These are phyloP conservation scores for Thermothelomyces thermophilus DNA, from an alignment of 2,329 filamentous ascomycete genomes.

Conservation along the genomic window DNA sequence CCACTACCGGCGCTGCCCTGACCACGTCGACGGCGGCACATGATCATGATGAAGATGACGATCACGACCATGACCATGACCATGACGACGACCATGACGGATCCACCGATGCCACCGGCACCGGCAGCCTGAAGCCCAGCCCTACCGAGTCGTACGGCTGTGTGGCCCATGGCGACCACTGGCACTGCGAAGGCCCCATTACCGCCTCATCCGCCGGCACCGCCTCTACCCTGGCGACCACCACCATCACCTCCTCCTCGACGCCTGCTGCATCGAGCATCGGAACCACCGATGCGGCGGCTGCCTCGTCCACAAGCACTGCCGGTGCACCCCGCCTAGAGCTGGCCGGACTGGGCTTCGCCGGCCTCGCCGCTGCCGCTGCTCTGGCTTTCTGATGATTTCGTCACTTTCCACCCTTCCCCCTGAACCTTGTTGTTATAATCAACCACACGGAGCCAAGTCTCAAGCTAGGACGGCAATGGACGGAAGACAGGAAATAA, in stretches of 20 bases:
- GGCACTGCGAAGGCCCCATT: slow-evolving; percentile 20
- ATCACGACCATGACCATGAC: slow-evolving; percentile 10
- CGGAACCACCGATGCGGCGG: background rate
- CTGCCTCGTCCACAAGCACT: background rate
- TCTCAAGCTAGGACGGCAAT: too few species aligned
- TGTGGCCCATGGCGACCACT: slow-evolving; percentile 23
- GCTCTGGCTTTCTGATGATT: slow-evolving; percentile 13
- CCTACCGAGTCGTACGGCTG: slow-evolving; percentile 24
- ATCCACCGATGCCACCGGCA: slow-evolving; percentile 10
- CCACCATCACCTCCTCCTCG: background rate
- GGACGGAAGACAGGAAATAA: too few species aligned
- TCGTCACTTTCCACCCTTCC: too few species aligned
- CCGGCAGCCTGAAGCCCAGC: slow-evolving; percentile 15
- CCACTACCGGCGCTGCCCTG: background rate
- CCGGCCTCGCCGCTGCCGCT: slow-evolving; percentile 10
- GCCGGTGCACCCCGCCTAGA: slow-evolving; percentile 6
- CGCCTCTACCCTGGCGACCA: background rate
- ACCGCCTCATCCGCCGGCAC: background rate
- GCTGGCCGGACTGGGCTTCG: slow-evolving; percentile 13
- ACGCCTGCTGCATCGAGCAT: too few species aligned
- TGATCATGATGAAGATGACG: slow-evolving; percentile 8
- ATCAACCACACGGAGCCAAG: too few species aligned
- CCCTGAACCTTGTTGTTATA: too few species aligned
- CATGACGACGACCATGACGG: slow-evolving; percentile 12
- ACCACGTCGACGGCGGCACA: background rate